Base-by-base conservation (phyloP, 2,329 filamentous ascomycete species). In the Aspergillus arachidicola region DNA sequence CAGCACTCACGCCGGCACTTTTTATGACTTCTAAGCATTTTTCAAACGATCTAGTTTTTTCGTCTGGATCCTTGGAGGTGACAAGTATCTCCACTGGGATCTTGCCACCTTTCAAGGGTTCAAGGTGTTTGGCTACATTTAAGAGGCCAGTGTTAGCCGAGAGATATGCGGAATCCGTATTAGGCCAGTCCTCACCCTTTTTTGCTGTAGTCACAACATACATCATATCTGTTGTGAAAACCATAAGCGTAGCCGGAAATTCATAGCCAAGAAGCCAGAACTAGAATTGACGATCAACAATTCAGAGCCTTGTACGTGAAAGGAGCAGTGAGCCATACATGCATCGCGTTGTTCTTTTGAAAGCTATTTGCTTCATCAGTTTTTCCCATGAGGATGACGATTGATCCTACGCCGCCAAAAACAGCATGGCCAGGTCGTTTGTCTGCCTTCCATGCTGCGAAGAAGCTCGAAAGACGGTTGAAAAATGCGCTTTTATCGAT, bases 231-330 rank as follows among this genome's bases (percentile, higher is more conserved):
- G 89, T 83, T 1, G 94, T 98, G 77, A 99, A 89, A 58, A 99
- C 86, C 84, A 99, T 93, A 67, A 99, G 84, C 0, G 95, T 99
- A 45, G 94, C 94, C 38, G 95, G 95, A 75, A 99, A 99, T 79
- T 99, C 95, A 84, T 99, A 99, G 73, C 95, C 95, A 66, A 99
- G 87, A 60, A 99, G 86, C 96, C 96, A 99, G 80, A 98, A 96
- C 94, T 97, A 78, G 64, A 69, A 48, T 23, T 38, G 21, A 41
- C 30, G 50, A 43, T 56, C 21, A 56, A 36, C 34, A 28, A 41
- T 46, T 38, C 9, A n/a, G 12, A n/a, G 21, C n/a, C 58, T 10
- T 23, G 51, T 28, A 28, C 16, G n/a, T 36, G 9, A 21, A 10
- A 19, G 48, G 2, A 23, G 12, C 38, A 51, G 67, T 68, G 60